Base-by-base conservation (phyloP, 2,329 filamentous ascomycete species). In the Penicillium sp. region DNA sequence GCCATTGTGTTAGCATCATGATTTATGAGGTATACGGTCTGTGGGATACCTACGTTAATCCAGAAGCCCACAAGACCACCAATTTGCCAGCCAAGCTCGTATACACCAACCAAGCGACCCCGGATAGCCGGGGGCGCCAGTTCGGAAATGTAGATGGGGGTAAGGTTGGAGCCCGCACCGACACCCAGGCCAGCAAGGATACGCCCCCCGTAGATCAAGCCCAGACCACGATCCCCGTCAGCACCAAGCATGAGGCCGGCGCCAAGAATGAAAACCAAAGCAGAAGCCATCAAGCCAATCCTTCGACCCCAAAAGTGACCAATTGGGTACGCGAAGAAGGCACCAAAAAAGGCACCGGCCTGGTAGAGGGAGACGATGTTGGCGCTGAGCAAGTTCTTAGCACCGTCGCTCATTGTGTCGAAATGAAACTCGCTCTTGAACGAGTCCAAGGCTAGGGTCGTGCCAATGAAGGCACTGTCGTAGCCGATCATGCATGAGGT, bases 291-390 rank as follows among this genome's bases (percentile, higher is more conserved):
- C 2, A 91, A 75, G 20, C 81, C 84, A 64, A 76, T 79, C 61
- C 81, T 81, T 20, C 87, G 80, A 25, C 87, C 87, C 54, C 85
- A 72, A 65, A 79, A 87, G 72, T 86, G 83, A 27, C 80, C 82
- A 29, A 81, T 78, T 7, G 74, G 77, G 58, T 87, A 90, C 49
- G 83, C 86, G 52, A 80, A 78, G 35, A 89, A 72, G n/a, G 84
- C 81, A 44, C 88, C 88, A 59, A 92, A 91, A 73, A 93, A 91
- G 52, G 87, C 87, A 51, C 88, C 88, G 8, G 88, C 88, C 69
- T 92, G 88, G 72, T 89, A 91, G 46, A 86, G 81, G 24, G 85
- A 89, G 44, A 90, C 87, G 53, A 91, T 89, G 67, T 91, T 92
- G 60, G 84, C 76, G 62, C 82, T 84, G 42, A 87, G 73, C 3